These are phyloP conservation scores for Brassica napus DNA, from an alignment of 345 rosid species.

Conservation along the genomic window DNA sequence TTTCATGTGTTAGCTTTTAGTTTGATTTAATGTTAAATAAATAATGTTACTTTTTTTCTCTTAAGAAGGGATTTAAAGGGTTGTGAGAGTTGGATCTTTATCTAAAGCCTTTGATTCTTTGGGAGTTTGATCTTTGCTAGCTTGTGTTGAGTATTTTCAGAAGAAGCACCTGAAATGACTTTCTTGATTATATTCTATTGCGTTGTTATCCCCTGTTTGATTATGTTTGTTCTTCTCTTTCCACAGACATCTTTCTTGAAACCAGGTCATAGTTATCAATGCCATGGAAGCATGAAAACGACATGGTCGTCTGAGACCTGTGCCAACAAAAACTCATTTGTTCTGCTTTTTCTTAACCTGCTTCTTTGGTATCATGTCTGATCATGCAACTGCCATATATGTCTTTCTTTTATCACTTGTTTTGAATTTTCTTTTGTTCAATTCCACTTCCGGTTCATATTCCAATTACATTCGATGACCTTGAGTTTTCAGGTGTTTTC, in stretches of 20 bases:
- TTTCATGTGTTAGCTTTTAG: background rate
- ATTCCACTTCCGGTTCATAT: background rate
- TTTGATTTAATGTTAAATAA: too few relatives aligned
- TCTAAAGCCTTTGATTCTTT: background rate
- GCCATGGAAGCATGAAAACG: background rate
- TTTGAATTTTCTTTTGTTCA: conserved; percentile 8
- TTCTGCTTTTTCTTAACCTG: background rate
- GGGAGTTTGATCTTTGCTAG: background rate
- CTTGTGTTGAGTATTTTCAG: background rate
- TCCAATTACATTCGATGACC: background rate
- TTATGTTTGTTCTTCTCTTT: background rate
- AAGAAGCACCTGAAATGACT: background rate
- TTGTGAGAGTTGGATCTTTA: background rate
- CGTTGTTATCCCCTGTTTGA: background rate
- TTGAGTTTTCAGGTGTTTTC: background rate
- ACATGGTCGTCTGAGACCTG: conserved; percentile 1
- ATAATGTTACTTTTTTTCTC: background rate
- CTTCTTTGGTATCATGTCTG: background rate
- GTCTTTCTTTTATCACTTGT: background rate
- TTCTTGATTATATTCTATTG: background rate
- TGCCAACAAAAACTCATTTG: conserved; percentile 5
- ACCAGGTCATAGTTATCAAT: background rate
- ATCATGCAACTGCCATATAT: conserved; percentile 9
- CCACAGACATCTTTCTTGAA: conserved; percentile 23
- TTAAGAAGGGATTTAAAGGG: background rate